phyloP scores from a whole-genome alignment of 768 basidiomycete species.

The Suillus hirtellus region DNA sequence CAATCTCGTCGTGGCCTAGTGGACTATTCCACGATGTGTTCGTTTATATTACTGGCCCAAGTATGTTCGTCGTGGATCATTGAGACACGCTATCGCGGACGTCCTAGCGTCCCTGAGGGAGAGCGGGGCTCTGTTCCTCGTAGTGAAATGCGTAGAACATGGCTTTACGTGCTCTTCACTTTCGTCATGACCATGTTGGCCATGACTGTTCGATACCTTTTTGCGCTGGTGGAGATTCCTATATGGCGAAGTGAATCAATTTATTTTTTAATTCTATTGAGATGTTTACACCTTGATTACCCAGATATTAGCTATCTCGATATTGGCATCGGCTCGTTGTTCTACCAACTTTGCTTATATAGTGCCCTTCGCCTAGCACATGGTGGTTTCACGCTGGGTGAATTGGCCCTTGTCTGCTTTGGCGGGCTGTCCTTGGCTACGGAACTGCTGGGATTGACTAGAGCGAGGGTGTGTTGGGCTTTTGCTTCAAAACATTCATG shows the following conservation, averaged over 20 bases:
- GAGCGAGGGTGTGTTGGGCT: constrained; percentile 56
- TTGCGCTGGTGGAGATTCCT: constrained; percentile 43
- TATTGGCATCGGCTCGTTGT: constrained; percentile 65
- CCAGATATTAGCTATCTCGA: constrained; percentile 81
- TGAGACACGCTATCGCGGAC: constrained; percentile 52
- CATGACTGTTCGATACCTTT: constrained; percentile 48
- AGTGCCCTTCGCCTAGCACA: constrained; percentile 87
- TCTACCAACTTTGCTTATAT: constrained; percentile 93
- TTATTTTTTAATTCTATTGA: not conserved
- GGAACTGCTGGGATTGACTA: constrained; percentile 84
- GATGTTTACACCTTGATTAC: constrained; percentile 11
- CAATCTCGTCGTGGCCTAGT: constrained; percentile 76
- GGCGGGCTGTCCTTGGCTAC: constrained; percentile 85
- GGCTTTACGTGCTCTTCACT: constrained; percentile 67
- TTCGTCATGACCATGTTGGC: constrained; percentile 51
- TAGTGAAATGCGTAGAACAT: constrained; percentile 61
- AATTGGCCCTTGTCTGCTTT: constrained; percentile 85
- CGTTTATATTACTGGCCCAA: constrained; percentile 77
- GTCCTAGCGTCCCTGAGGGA: constrained; percentile 52
- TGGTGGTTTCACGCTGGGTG: constrained; percentile 93
- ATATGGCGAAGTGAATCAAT: constrained; percentile 71
- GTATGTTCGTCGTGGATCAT: constrained; percentile 76
- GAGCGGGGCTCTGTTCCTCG: constrained; percentile 78
- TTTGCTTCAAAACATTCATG: not conserved
- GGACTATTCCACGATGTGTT: constrained; percentile 78